Percentiles rank a stretch among this genome's conserved stretches.
Conservation (phyloP, 495 filamentous ascomycete genomes). For the Letharia columbiana region DNA sequence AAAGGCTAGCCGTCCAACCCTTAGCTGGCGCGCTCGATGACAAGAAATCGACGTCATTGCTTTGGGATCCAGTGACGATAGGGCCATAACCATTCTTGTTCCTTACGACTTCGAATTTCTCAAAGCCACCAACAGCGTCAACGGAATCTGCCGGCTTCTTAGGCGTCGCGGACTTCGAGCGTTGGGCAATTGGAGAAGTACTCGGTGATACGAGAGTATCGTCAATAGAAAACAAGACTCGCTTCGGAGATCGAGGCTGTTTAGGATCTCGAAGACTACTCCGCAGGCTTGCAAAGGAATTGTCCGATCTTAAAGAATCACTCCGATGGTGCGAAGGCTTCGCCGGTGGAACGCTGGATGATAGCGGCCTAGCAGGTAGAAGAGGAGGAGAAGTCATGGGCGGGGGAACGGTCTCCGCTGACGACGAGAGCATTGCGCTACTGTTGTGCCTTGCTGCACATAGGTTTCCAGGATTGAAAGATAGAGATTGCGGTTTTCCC, state of each 20-base stretch:
- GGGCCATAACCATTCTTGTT: not conserved
- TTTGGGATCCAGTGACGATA: not conserved
- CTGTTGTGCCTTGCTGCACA: not conserved
- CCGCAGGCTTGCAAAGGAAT: conserved; percentile 19
- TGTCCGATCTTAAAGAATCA: conserved; percentile 21
- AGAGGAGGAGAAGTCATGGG: conserved; percentile 12
- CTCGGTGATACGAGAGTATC: conserved; percentile 25
- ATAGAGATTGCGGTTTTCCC: not conserved
- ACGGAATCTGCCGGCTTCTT: not conserved
- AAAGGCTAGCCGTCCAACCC: conserved; percentile 25
- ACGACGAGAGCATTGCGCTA: conserved; percentile 19
- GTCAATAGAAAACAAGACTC: conserved; percentile 25
- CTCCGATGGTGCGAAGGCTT: conserved; percentile 17
- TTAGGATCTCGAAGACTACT: conserved; percentile 26
- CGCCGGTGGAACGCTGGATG: conserved; percentile 20
- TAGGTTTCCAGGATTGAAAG: not conserved
- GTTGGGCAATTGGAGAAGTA: conserved; percentile 19
- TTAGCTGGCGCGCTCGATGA: not conserved
- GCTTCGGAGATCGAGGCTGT: conserved; percentile 24
- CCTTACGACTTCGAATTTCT: conserved; percentile 6
- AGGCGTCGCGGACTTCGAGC: conserved; percentile 2
- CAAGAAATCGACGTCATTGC: not conserved
- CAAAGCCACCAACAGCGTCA: not conserved
- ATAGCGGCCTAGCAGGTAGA: conserved; percentile 13
- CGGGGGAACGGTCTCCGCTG: conserved; percentile 14